These are phyloP conservation scores for Entomortierella parvispora DNA, from an alignment of 192 early-diverging fungal genomes.

Conservation along the genomic window DNA sequence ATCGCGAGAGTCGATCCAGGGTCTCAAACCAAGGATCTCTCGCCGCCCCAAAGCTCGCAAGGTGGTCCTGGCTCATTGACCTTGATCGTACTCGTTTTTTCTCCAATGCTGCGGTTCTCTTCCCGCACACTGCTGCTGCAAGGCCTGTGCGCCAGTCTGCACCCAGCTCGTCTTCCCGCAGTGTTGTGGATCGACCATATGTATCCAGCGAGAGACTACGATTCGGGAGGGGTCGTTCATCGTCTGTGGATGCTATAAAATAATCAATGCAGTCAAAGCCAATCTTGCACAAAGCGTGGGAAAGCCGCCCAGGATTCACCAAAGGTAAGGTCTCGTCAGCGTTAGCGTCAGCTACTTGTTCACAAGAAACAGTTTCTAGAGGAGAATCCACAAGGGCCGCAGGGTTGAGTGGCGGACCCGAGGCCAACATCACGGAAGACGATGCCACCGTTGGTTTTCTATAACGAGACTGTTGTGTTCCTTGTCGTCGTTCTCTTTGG, in stretches of 20 bases:
- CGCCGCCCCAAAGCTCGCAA: background rate
- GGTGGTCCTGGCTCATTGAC: conserved; percentile 20
- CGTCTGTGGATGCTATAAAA: conserved; percentile 34
- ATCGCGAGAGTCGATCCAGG: conserved; percentile 23
- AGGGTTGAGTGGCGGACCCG: too few species aligned
- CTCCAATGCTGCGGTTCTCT: conserved; percentile 39
- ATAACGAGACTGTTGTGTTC: background rate
- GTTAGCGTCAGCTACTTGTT: conserved; percentile 1
- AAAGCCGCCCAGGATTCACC: conserved; percentile 19
- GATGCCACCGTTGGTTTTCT: background rate
- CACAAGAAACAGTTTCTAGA: too few species aligned
- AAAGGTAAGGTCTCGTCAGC: background rate
- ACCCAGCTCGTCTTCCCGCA: conserved; percentile 18
- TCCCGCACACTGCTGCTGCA: conserved; percentile 34
- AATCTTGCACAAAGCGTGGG: conserved; percentile 44
- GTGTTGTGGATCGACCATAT: background rate
- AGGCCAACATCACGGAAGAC: conserved; percentile 5
- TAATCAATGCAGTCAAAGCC: conserved; percentile 51
- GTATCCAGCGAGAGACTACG: too few species aligned
- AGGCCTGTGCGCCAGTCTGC: conserved; percentile 26
- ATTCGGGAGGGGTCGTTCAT: too few species aligned
- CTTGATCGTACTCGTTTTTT: conserved; percentile 26
- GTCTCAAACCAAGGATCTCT: conserved; percentile 20
- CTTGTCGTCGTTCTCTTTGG: background rate
- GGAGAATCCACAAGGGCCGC: too few species aligned